These are phyloP conservation scores for Rhizophagus clarus DNA, from an alignment of 192 early-diverging fungal genomes.

Conservation along the genomic window DNA sequence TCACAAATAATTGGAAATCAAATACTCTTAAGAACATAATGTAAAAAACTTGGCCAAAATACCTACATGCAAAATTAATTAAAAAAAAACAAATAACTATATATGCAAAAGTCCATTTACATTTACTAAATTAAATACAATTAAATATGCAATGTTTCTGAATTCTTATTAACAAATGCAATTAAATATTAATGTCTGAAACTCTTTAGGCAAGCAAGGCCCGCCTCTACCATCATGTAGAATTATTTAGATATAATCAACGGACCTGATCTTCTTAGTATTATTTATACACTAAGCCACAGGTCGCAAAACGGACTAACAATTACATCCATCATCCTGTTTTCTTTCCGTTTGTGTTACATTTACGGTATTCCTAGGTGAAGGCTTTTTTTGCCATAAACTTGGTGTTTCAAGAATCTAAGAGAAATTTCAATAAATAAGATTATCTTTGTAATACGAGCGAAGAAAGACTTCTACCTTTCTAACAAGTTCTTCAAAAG, in stretches of 20 bases:
- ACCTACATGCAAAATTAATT: background rate
- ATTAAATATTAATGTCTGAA: background rate
- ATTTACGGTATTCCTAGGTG: background rate
- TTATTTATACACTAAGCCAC: background rate
- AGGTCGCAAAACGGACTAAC: background rate
- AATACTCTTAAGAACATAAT: background rate
- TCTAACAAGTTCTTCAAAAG: conserved; percentile 90
- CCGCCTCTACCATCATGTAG: background rate
- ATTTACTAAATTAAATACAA: background rate
- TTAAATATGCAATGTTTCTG: background rate
- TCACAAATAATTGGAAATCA: background rate
- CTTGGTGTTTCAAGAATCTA: conserved; percentile 13
- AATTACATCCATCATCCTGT: background rate
- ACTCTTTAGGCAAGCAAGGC: too few species aligned
- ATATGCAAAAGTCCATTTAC: background rate
- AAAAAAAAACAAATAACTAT: background rate
- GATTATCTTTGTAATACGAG: background rate
- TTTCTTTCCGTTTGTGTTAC: background rate
- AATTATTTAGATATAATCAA: background rate
- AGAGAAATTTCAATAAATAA: background rate
- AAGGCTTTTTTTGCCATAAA: background rate
- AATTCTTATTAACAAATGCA: background rate
- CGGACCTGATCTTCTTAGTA: background rate
- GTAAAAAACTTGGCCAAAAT: background rate
- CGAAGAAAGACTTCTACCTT: conserved; percentile 56